Evolutionary conservation across 164 flowering plant species (phyloP), one percentile per base, ranked within the genome.

Genomic region (Vitis riparia): DNA sequence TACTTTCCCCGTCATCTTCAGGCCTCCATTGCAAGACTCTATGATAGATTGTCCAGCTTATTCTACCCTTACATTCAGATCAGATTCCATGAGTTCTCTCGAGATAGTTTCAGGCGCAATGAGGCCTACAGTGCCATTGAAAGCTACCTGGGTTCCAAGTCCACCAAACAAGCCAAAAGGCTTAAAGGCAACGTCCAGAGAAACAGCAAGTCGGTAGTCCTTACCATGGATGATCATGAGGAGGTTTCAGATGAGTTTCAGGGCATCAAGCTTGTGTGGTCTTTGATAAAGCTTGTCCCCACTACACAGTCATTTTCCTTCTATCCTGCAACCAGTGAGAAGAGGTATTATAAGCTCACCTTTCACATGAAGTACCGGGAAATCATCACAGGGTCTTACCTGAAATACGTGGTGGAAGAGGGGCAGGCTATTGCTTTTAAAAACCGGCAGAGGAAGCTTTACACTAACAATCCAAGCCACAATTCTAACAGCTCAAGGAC

Each of bases 361-460:
- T 52, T 52, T 8, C 55, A 52, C 55, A 11, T 11, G 14, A 11
- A 0, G 14, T 15, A 52, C 13, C 56, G 12, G 29, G 51, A 63
- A 0, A 9, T 63, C 23, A 50, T 63, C 49, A 47, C 66, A 12
- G 23, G 51, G 10, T 9, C 51, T 11, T 63, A 63, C 52, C 32
- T 63, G 51, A 19, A 47, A 12, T 19, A 63, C 15, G 66, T 63
- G 51, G 11, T 63, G 51, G 19, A 14, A 37, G 51, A 63, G 19
- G 66, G 66, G 10, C 37, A 47, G 9, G 51, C 66, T 2, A 37
- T 37, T 47, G 51, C 14, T 3, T 5, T 14, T 2, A 37, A n/a
- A 9, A 64, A 64, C 30, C 51, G 67, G 30, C 51, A 49, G 55
- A n/a, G 67, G 67, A 64, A 64, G 69, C 59, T 66, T 17, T 66